phyloP scores from a whole-genome alignment of 2,329 filamentous ascomycete genomes.

The Rugonectria rugulosa region DNA sequence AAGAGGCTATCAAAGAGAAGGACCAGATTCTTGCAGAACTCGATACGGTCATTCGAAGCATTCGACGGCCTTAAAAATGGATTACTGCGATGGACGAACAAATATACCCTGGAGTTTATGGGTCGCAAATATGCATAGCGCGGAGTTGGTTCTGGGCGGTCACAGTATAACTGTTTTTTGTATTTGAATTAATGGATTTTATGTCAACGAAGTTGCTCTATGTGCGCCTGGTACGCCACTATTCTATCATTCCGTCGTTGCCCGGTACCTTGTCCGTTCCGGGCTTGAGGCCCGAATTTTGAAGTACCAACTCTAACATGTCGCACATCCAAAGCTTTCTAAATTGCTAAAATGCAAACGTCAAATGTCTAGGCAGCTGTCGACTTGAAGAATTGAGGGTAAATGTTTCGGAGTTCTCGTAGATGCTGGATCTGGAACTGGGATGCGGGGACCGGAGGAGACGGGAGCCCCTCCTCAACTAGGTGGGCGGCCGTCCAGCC shows the following conservation, averaged over 20 bases:
- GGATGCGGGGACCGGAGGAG: constrained; percentile 70
- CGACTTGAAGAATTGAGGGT: constrained; percentile 85
- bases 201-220: constrained; percentile 20
- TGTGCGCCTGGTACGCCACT: constrained; percentile 27
- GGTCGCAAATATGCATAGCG: constrained; percentile 3
- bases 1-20: constrained; percentile 69
- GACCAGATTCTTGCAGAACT: constrained; percentile 67
- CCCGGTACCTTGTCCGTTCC: neutral
- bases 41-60: constrained; percentile 66
- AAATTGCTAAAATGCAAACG: neutral
- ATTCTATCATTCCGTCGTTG: constrained; percentile 16
- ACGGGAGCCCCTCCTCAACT: constrained; percentile 75
- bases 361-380: constrained; percentile 23
- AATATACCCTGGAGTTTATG: constrained; percentile 4
- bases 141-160: constrained; percentile 23
- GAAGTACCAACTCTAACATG: neutral
- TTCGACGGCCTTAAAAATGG: constrained; percentile 61
- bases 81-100: neutral
- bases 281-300: neutral
- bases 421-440: constrained; percentile 79
- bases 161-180: neutral
- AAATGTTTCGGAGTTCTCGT: constrained; percentile 76
- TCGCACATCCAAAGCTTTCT: neutral
- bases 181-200: constrained; percentile 3
- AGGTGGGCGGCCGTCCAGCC: constrained; percentile 91